A percentile compares a stretch with the other conserved stretches of the same genome.
phyloP scores from a whole-genome alignment of 352 stramenopile species.

The Thalassiosira hispida region DNA sequence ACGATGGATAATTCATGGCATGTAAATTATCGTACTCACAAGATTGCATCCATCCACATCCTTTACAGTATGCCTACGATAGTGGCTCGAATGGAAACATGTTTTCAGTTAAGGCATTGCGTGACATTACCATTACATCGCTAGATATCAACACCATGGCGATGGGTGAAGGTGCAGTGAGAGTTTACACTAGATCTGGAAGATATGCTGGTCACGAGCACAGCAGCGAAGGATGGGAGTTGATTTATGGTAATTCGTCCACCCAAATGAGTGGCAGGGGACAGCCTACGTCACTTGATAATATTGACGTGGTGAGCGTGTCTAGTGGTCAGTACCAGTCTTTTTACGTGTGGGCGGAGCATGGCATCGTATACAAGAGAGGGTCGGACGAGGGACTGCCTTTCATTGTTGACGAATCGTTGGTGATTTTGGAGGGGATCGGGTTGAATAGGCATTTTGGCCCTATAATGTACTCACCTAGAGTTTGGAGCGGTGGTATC shows the following conservation, averaged over 20 bases:
- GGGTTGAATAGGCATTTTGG: slow-evolving; percentile 11
- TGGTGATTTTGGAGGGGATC: slow-evolving; percentile 13
- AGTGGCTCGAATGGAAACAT: slow-evolving; percentile 34
- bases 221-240: slow-evolving; percentile 16
- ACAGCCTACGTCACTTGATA: slow-evolving; percentile 22
- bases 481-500: slow-evolving; percentile 15
- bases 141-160: slow-evolving; percentile 36
- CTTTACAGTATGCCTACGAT: too few relatives aligned
- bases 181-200: slow-evolving; percentile 27
- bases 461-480: not conserved
- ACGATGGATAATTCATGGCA: too few relatives aligned
- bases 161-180: slow-evolving; percentile 25
- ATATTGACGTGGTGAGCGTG: too few relatives aligned
- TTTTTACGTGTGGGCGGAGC: too few relatives aligned
- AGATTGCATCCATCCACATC: too few relatives aligned
- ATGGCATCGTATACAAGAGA: too few relatives aligned
- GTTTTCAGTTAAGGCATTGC: slow-evolving; percentile 39
- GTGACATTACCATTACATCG: slow-evolving; percentile 33
- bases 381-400: not conserved
- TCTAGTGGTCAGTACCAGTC: too few relatives aligned
- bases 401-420: not conserved
- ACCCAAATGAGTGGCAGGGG: slow-evolving; percentile 27
- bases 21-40: not conserved
- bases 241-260: slow-evolving; percentile 22
- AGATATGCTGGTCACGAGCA: slow-evolving; percentile 18